These are phyloP conservation scores for Tylopilus orsonianus DNA, from an alignment of 1,284 basidiomycete genomes.

Conservation along the genomic window DNA sequence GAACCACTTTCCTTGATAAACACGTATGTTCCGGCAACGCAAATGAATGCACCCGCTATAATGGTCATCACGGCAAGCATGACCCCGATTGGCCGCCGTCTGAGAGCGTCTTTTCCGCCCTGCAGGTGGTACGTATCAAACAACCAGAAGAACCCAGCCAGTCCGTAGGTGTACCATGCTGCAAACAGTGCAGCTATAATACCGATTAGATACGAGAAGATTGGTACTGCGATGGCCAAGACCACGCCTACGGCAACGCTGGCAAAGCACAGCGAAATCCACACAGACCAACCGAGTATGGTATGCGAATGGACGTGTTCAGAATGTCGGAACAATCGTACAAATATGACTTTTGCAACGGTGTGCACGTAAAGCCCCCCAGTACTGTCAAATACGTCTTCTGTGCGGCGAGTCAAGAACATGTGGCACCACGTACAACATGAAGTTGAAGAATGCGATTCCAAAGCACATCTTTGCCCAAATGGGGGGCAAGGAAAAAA, in stretches of 20 bases:
- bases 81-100: conserved; percentile 34
- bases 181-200: conserved; percentile 58
- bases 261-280: conserved; percentile 47
- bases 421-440: conserved; percentile 40
- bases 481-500: conserved; percentile 46
- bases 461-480: conserved; percentile 54
- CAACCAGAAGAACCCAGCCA: conserved; percentile 59
- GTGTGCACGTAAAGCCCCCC: conserved; percentile 51
- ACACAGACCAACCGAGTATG: conserved; percentile 55
- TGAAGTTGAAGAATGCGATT: conserved; percentile 48
- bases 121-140: conserved; percentile 46
- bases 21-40: conserved; percentile 49
- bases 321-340: conserved; percentile 58
- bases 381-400: conserved; percentile 32
- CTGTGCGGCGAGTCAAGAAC: not conserved
- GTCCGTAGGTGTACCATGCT: conserved; percentile 57
- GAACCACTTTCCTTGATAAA: conserved; percentile 43
- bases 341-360: conserved; percentile 60
- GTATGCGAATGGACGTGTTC: conserved; percentile 57
- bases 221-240: conserved; percentile 54
- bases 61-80: conserved; percentile 44
- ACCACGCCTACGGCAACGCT: conserved; percentile 51
- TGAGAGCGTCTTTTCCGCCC: conserved; percentile 37
- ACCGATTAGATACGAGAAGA: conserved; percentile 54
- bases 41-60: conserved; percentile 51